Evolutionary conservation across 2,329 filamentous ascomycete species (phyloP), one percentile per base, ranked within the genome.

Genomic region (Dactylellina parvicollis): DNA sequence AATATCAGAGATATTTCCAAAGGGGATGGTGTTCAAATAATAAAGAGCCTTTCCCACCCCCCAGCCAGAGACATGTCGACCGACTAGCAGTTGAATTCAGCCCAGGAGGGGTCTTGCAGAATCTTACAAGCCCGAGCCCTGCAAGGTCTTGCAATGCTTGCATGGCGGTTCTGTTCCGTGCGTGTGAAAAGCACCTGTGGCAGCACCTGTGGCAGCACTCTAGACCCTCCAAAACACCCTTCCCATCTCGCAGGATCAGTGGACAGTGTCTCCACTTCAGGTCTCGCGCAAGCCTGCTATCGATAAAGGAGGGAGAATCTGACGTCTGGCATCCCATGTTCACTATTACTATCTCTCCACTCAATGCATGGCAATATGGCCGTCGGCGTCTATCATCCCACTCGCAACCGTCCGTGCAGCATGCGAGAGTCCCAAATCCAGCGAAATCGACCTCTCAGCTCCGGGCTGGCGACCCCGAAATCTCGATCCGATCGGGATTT

Each of bases 401-500:
- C 30, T n/a, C 28, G 3, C 47, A 26, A 7, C 36, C 22, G 8
- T 40, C 10, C 42, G 24, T 9, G 9, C 10, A 22, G 30, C 2
- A 16, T 4, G 4, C 30, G 20, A 2, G 30, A 16, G 34, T 26
- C 32, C 14, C 12, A 52, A 34, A 22, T 52, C 28, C 28, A 18
- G 28, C 26, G 14, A 28, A 52, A 52, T 52, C 26, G 26, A 26
- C 28, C 24, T 28, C 46, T 32, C 47, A 52, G 4, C 2, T 28
- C 14, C 26, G 16, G 32, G 5, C 30, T 38, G 52, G 52, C 16
- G 18, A 42, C 52, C 36, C 49, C 49, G 47, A 59, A 64, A 64
- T 64, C 59, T 72, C 66, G 66, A 72, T 72, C 66, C 36, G 66
- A 72, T 64, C 66, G 66, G 52, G 42, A 10, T 38, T 28, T 47